phyloP scores from a whole-genome alignment of 345 rosid species.

The Turritis glabra region DNA sequence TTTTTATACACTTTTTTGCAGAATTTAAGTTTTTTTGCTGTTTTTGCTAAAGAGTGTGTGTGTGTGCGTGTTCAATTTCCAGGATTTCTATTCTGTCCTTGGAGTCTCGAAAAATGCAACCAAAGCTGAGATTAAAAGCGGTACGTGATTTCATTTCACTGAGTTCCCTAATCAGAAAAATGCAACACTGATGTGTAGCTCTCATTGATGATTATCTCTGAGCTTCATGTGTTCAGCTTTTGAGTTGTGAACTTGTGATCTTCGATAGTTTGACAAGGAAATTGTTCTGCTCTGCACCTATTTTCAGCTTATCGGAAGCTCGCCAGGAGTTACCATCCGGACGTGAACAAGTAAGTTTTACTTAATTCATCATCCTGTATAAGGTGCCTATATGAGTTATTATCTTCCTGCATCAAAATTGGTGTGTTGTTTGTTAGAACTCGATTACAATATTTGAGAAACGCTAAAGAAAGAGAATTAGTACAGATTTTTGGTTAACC shows the following conservation, averaged over 20 bases:
- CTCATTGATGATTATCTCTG: neutral
- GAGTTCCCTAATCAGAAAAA: neutral
- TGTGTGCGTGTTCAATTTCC: conserved; percentile 30
- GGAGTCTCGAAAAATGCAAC: conserved; percentile 88
- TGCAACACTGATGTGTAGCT: conserved; percentile 3
- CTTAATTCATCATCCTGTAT: too few relatives aligned
- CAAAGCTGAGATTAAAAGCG: conserved; percentile 94
- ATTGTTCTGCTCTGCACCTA: neutral
- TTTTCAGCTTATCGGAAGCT: conserved; percentile 94
- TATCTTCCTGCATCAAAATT: conserved; percentile 1
- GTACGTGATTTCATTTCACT: conserved; percentile 43
- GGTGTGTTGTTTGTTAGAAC: neutral
- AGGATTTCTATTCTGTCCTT: conserved; percentile 93
- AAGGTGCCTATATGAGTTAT: neutral
- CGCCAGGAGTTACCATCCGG: conserved; percentile 95
- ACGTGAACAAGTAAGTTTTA: conserved; percentile 86
- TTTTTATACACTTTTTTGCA: neutral
- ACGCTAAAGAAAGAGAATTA: neutral
- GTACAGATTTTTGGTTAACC: neutral
- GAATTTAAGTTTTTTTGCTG: neutral
- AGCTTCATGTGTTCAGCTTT: neutral
- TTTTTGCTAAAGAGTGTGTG: conserved; percentile 5
- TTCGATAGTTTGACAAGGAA: conserved; percentile 15
- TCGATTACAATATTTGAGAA: neutral
- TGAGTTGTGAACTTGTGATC: neutral